Conservation (phyloP, 2,329 filamentous ascomycete genomes). For the Cladophialophora exuberans region DNA sequence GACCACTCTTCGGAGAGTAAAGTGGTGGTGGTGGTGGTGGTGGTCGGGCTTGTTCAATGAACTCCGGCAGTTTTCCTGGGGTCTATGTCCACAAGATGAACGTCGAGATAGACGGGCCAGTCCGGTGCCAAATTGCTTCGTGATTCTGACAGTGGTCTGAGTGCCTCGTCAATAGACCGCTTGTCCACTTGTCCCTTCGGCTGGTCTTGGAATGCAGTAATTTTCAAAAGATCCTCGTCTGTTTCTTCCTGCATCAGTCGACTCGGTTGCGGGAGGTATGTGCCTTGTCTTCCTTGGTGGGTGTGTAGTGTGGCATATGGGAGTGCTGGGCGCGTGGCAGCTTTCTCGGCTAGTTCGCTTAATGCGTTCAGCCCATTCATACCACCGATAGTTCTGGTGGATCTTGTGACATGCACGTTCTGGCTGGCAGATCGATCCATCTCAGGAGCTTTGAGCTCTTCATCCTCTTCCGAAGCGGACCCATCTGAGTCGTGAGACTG, state of each 20-base stretch:
- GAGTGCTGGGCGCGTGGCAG: constrained; percentile 48
- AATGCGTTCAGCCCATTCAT: constrained; percentile 58
- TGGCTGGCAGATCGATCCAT: constrained; percentile 65
- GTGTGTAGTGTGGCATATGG: constrained; percentile 52
- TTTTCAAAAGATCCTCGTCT: constrained; percentile 49
- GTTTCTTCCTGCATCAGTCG: constrained; percentile 51
- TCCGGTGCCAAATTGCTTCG: constrained; percentile 47
- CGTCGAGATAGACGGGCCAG: constrained; percentile 47
- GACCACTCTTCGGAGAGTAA: too few species aligned
- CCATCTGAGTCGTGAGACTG: constrained; percentile 46
- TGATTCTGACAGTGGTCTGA: constrained; percentile 28
- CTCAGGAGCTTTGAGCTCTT: constrained; percentile 51
- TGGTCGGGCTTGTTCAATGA: background rate
- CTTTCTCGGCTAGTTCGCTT: constrained; percentile 58
- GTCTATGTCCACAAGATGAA: constrained; percentile 46
- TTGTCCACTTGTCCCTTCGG: constrained; percentile 47
- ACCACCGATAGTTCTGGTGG: constrained; percentile 53
- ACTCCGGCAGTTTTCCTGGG: constrained; percentile 24
- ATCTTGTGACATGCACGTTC: constrained; percentile 59
- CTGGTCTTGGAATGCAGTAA: constrained; percentile 45
- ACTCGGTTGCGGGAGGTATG: constrained; percentile 45
- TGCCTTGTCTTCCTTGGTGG: constrained; percentile 45
- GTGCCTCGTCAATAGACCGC: constrained; percentile 42
- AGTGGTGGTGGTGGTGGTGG: background rate
- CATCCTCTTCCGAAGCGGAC: constrained; percentile 45